Conservation (phyloP, 78 protist species). For the Chrysochromulina tobinii region DNA sequence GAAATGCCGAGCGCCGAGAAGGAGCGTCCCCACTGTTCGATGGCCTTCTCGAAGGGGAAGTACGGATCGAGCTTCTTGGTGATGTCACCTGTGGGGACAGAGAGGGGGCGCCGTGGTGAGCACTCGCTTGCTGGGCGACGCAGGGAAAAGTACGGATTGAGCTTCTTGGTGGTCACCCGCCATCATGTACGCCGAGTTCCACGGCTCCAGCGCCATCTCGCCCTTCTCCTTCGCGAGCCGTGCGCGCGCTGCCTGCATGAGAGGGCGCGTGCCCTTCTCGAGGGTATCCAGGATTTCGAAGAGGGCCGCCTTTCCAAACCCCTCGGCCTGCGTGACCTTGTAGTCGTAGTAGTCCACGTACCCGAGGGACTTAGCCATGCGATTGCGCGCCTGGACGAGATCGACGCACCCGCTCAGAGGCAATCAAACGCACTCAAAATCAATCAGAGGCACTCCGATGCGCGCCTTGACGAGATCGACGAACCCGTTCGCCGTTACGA, state of each 20-base stretch:
- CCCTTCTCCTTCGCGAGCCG: conserved; percentile 28
- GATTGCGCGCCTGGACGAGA: conserved; percentile 11
- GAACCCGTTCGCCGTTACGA: conserved; percentile 23
- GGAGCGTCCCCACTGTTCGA: conserved; percentile 48
- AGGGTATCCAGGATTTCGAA: conserved; percentile 44
- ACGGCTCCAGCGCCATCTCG: conserved; percentile 38
- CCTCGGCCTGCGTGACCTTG: conserved; percentile 50
- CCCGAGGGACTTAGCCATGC: conserved; percentile 30
- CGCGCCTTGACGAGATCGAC: conserved; percentile 17
- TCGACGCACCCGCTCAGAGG: not conserved
- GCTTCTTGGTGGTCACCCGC: not conserved
- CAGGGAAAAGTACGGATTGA: not conserved
- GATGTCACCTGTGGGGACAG: conserved; percentile 19
- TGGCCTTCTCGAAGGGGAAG: conserved; percentile 53
- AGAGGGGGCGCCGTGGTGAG: not conserved
- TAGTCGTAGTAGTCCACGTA: conserved; percentile 60
- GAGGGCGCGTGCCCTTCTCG: conserved; percentile 7
- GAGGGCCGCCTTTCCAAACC: conserved; percentile 21
- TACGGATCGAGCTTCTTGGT: conserved; percentile 56
- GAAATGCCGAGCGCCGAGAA: conserved; percentile 47
- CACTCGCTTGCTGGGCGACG: too few relatives aligned
- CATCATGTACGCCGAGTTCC: conserved; percentile 33
- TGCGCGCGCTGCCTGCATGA: not conserved
- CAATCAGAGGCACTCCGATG: not conserved
- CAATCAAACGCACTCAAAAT: not conserved